A percentile compares a stretch with the other conserved stretches of the same genome.
Conservation (phyloP, 2,329 filamentous ascomycete species). For the Arachnopeziza araneosa region DNA sequence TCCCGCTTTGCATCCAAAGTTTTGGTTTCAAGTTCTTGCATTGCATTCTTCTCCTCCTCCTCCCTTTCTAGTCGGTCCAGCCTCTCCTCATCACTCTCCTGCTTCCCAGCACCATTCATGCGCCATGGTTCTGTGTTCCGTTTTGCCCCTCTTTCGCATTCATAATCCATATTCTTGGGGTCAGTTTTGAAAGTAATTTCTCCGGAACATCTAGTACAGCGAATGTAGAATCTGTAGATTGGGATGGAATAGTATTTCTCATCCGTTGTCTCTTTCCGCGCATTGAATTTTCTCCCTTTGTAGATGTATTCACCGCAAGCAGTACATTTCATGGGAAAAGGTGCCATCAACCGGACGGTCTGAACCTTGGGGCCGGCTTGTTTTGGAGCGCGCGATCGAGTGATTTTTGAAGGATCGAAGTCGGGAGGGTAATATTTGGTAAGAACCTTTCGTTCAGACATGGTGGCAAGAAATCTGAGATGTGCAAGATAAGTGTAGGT, state of each 20-base stretch:
- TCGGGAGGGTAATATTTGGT: conserved; percentile 63
- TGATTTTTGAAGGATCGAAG: conserved; percentile 83
- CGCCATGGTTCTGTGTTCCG: conserved; percentile 93
- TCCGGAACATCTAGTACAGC: conserved; percentile 77
- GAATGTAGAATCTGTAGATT: conserved; percentile 85
- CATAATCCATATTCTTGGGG: conserved; percentile 91
- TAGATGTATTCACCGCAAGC: conserved; percentile 76
- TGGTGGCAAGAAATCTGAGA: conserved; percentile 32
- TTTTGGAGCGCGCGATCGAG: conserved; percentile 63
- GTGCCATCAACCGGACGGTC: conserved; percentile 85
- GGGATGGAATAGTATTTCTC: conserved; percentile 86
- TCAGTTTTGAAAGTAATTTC: conserved; percentile 95
- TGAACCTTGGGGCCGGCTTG: conserved; percentile 73
- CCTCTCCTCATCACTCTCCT: conserved; percentile 83
- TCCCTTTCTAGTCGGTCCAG: conserved; percentile 79
- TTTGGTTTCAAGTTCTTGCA: conserved; percentile 93
- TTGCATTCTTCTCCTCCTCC: conserved; percentile 78
- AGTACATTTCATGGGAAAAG: conserved; percentile 73
- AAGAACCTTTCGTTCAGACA: conserved; percentile 85
- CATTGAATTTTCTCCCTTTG: conserved; percentile 92
- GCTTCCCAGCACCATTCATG: conserved; percentile 43
- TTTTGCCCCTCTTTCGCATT: conserved; percentile 71
- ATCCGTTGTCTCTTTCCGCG: conserved; percentile 85
- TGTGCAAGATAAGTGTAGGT: neutral
- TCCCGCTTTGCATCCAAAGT: conserved; percentile 88